Evolutionary conservation across 202 grass and related monocot species (phyloP).

Genomic region (Schoenoplectus triqueter): DNA sequence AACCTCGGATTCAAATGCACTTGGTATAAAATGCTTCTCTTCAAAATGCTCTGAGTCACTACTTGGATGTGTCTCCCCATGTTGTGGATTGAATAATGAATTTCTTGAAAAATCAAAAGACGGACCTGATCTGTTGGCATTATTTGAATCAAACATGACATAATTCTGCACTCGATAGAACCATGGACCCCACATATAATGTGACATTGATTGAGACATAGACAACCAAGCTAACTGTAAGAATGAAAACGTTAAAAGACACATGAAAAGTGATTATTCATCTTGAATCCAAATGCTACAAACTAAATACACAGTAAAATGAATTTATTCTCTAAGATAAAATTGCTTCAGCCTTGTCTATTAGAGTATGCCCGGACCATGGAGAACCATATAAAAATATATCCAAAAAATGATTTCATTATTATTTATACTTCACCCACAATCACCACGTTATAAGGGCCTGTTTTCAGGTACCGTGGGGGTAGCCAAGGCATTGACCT

Average conservation of each 20-base stretch:
- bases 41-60: background rate
- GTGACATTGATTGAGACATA: conserved; percentile 27
- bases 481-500: too few species aligned
- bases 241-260: conserved; percentile 6
- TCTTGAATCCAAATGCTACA: background rate
- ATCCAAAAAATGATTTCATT: too few species aligned
- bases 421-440: too few species aligned
- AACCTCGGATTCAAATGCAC: conserved; percentile 19
- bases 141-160: conserved; percentile 1
- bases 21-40: conserved; percentile 1
- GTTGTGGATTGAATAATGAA: conserved; percentile 59
- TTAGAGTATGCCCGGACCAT: too few species aligned
- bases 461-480: too few species aligned
- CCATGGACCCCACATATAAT: conserved; percentile 69
- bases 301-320: background rate
- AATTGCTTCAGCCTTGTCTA: background rate
- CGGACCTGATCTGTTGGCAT: background rate
- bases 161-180: conserved; percentile 9
- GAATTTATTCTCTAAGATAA: background rate
- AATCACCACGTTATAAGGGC: too few species aligned
- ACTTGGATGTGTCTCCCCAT: conserved; percentile 33
- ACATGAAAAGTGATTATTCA: background rate
- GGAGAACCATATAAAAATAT: too few species aligned
- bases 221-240: conserved; percentile 30
- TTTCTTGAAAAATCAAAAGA: conserved; percentile 50